Conservation (phyloP, 805 yeast species). For the Starmerella roubikii region DNA sequence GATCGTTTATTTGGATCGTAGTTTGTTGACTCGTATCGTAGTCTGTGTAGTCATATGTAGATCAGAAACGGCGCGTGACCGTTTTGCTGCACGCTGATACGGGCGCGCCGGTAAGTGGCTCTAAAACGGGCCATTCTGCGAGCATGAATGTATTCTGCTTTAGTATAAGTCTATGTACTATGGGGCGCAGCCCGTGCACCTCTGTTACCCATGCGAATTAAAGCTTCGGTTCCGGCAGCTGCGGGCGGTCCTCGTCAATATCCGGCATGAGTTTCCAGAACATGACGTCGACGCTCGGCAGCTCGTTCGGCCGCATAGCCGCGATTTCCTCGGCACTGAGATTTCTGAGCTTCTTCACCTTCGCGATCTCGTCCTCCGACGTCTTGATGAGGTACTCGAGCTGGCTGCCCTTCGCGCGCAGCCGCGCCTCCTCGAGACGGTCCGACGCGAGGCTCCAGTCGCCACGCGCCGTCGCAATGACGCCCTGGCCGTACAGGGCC, state of each 20-base stretch:
- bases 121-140: background rate
- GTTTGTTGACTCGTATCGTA: too few relatives aligned
- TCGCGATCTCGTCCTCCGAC: conserved; percentile 52
- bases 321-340: conserved; percentile 4
- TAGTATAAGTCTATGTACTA: too few relatives aligned
- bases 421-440: conserved; percentile 51
- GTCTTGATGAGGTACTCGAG: conserved; percentile 48
- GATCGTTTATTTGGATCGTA: too few relatives aligned
- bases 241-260: conserved; percentile 13
- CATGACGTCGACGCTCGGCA: conserved; percentile 17
- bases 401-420: conserved; percentile 54
- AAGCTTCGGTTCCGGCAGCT: conserved; percentile 9
- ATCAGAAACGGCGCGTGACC: too few relatives aligned
- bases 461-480: conserved; percentile 49
- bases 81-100: too few relatives aligned
- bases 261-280: conserved; percentile 18
- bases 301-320: conserved; percentile 8
- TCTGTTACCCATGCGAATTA: background rate
- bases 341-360: conserved; percentile 28
- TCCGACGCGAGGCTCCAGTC: conserved; percentile 45
- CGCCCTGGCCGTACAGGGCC: conserved; percentile 78
- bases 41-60: too few relatives aligned
- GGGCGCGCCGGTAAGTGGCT: too few relatives aligned
- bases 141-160: background rate
- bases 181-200: too few relatives aligned